Evolutionary conservation across 768 basidiomycete genomes (phyloP), one percentile per base, ranked within the genome.

Genomic region (Russula abietina): DNA sequence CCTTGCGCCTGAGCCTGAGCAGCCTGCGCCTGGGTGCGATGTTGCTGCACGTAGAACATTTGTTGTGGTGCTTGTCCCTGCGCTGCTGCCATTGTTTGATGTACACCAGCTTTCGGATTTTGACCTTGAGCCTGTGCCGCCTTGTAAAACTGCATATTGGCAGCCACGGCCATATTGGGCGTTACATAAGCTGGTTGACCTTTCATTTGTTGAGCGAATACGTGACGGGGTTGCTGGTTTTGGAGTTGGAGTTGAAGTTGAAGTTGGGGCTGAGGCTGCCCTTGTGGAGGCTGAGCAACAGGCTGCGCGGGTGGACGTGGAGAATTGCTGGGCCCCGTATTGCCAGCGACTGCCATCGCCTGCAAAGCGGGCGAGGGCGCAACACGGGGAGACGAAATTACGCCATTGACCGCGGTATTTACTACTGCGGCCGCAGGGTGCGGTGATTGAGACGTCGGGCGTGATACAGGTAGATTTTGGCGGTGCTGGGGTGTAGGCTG

Each of bases 401-500:
- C 0, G 19, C 75, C 65, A 33, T 71, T 67, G 38, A 69, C 68
- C 50, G 72, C 65, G 58, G 33, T 41, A 53, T 32, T 56, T 22
- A 19, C 49, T 3, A 19, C 49, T 3, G 45, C 24, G 16, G 57
- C 52, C 54, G 69, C 67, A 1, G 75, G 68, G 67, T 61, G 73
- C 70, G 65, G 72, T 68, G 59, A 74, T 72, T 12, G 71, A 66
- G 39, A 69, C 61, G 62, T 77, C 73, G 22, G 72, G 51, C 10
- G 76, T 70, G 51, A 77, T 72, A 33, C 69, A 70, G 10, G 76
- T 62, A 58, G 75, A 75, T 6, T 2, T 73, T 70, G 19, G 69
- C 55, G 71, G 60, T 19, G 60, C 61, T 60, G 72, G 39, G 66
- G 65, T 55, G 69, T 60, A 62, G 52, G 63, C 49, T 64, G 63